Base-by-base conservation (phyloP, 2,329 filamentous ascomycete species). In the Ophiostoma populinum region DNA sequence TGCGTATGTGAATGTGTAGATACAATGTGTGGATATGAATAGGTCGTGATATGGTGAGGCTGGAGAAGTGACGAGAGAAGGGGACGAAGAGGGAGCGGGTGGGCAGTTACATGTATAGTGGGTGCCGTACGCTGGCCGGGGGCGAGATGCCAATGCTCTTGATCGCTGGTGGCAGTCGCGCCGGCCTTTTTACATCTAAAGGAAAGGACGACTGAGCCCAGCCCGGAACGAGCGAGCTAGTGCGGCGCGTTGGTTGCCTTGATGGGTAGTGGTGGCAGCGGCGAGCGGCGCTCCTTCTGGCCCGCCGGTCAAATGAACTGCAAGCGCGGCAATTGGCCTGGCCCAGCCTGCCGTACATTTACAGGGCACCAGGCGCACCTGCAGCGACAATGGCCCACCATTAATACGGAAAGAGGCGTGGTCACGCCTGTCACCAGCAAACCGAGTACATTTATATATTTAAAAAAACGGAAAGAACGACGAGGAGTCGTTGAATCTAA, bases 271-370 rank as follows among this genome's bases (percentile, higher is more conserved):
- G 24, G 36, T 27, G 33, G 24, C 32, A 21, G 27, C 35, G 10
- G 31, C 20, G 20, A 35, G 20, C 22, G 15, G 22, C 32, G 36
- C 34, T 28, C n/a, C 25, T 36, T 34, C 32, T 36, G 34, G 24
- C 24, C 7, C 13, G 17, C 36, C 36, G 39, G 41, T 41, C 41
- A 41, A 38, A 33, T 31, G 35, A 41, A 41, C 39, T 43, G 30
- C 35, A 27, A 24, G 30, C 13, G 24, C 39, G 35, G 34, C 41
- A 41, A 43, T 43, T 43, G 41, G 39, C 30, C 33, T 29, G 29
- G 30, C 30, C 32, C 21, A 30, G 30, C 32, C 35, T 32, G 27
- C 17, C 15, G 18, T 19, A 6, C 13, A n/a, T 12, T 13, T 8
- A 27, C n/a, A n/a, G n/a, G n/a, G n/a, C n/a, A n/a, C n/a, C n/a